These are phyloP conservation scores for Malassezia psittaci DNA, from an alignment of 1,284 basidiomycete genomes.

Conservation along the genomic window DNA sequence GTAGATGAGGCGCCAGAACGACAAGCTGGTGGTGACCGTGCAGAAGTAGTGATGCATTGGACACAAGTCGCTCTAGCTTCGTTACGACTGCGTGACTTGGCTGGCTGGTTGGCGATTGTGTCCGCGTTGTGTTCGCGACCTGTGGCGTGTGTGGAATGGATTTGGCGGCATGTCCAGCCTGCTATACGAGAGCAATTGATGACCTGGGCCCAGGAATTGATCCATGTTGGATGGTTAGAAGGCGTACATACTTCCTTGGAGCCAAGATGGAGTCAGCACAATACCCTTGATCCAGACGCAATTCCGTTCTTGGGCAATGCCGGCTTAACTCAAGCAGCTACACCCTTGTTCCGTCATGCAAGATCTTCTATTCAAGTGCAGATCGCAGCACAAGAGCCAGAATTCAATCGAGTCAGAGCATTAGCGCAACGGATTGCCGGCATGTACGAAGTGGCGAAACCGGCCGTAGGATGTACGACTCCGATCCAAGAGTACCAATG, in stretches of 20 bases:
- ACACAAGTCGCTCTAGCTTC: constrained; percentile 35
- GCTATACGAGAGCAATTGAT: constrained; percentile 29
- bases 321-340: constrained; percentile 10
- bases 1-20: constrained; percentile 17
- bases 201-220: constrained; percentile 33
- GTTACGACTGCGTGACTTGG: constrained; percentile 26
- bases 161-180: constrained; percentile 38
- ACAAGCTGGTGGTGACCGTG: constrained; percentile 20
- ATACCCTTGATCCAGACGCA: background rate
- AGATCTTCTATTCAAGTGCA: background rate
- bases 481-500: constrained; percentile 15
- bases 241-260: constrained; percentile 18
- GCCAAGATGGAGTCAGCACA: constrained; percentile 14
- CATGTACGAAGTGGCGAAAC: background rate
- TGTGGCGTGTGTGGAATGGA: constrained; percentile 32
- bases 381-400: constrained; percentile 12
- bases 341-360: background rate
- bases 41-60: constrained; percentile 41
- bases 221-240: constrained; percentile 38
- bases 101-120: constrained; percentile 39
- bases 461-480: background rate
- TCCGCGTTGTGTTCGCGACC: constrained; percentile 42
- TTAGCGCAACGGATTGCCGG: constrained; percentile 6
- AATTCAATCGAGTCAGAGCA: constrained; percentile 12
- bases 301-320: constrained; percentile 32